phyloP scores from a whole-genome alignment of 176 grass and related monocot species.

The Coix lacrymajobi region DNA sequence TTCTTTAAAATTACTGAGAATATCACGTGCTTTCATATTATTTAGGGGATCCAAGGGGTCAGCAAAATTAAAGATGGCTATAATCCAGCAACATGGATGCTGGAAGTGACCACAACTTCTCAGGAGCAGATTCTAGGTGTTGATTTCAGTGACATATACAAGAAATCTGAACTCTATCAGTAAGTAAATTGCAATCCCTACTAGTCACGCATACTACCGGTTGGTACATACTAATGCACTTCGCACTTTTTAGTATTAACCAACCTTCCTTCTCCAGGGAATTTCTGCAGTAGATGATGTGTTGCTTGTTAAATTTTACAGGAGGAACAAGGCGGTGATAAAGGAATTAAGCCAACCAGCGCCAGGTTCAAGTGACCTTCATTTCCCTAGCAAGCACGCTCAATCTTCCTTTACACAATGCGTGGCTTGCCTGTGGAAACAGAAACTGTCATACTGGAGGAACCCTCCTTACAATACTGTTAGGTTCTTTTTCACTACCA shows the following conservation, averaged over 20 bases:
- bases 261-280: not conserved
- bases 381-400: slow-evolving; percentile 55
- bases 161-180: slow-evolving; percentile 72
- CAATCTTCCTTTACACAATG: slow-evolving; percentile 59
- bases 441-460: slow-evolving; percentile 81
- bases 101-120: slow-evolving; percentile 56
- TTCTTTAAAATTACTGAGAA: not conserved
- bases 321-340: slow-evolving; percentile 66
- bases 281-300: not conserved
- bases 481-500: slow-evolving; percentile 54
- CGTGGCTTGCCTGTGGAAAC: slow-evolving; percentile 81
- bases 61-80: slow-evolving; percentile 81
- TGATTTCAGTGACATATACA: slow-evolving; percentile 66
- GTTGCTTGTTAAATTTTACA: slow-evolving; percentile 15
- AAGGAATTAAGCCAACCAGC: slow-evolving; percentile 53
- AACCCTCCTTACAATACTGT: slow-evolving; percentile 79
- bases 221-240: not conserved
- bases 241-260: not conserved
- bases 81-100: slow-evolving; percentile 94
- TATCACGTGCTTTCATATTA: slow-evolving; percentile 5
- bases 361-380: slow-evolving; percentile 53
- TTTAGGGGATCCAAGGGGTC: slow-evolving; percentile 53
- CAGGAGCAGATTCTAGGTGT: slow-evolving; percentile 63
- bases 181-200: slow-evolving; percentile 28
- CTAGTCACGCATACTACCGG: not conserved